These are phyloP conservation scores for Marvania coccoides DNA, from an alignment of 139 green algal genomes.

Conservation along the genomic window DNA sequence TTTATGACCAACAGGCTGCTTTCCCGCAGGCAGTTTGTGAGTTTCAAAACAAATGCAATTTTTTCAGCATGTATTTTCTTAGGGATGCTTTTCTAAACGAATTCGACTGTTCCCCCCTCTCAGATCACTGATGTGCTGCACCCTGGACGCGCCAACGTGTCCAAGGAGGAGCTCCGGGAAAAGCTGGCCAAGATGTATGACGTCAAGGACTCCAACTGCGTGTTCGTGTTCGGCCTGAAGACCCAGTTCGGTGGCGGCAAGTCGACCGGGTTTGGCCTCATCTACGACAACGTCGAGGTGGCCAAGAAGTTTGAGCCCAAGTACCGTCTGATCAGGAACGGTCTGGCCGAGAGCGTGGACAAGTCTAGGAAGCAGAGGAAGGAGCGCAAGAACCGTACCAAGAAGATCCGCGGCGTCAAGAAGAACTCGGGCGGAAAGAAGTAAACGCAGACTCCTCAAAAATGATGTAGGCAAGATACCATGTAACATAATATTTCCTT, in stretches of 20 bases:
- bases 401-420: conserved; percentile 90
- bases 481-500: neutral
- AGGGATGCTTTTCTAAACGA: neutral
- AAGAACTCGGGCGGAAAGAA: conserved; percentile 52
- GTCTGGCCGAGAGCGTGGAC: conserved; percentile 69
- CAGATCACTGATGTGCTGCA: conserved; percentile 98
- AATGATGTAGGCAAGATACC: neutral
- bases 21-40: conserved; percentile 86
- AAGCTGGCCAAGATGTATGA: conserved; percentile 96
- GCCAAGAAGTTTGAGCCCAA: conserved; percentile 98
- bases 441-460: conserved; percentile 8
- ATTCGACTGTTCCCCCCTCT: neutral
- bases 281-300: conserved; percentile 93
- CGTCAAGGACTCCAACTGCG: conserved; percentile 72
- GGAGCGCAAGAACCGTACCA: conserved; percentile 96
- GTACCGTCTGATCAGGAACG: conserved; percentile 87
- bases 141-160: conserved; percentile 89
- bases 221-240: conserved; percentile 95
- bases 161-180: conserved; percentile 95
- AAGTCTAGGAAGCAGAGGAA: conserved; percentile 99
- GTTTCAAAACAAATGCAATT: conserved; percentile 6
- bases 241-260: conserved; percentile 99
- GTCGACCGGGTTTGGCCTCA: conserved; percentile 97
- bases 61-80: neutral
- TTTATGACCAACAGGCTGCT: conserved; percentile 97